Conservation (phyloP, 352 stramenopile genomes). For the Pilasporangium apinafurcum region DNA sequence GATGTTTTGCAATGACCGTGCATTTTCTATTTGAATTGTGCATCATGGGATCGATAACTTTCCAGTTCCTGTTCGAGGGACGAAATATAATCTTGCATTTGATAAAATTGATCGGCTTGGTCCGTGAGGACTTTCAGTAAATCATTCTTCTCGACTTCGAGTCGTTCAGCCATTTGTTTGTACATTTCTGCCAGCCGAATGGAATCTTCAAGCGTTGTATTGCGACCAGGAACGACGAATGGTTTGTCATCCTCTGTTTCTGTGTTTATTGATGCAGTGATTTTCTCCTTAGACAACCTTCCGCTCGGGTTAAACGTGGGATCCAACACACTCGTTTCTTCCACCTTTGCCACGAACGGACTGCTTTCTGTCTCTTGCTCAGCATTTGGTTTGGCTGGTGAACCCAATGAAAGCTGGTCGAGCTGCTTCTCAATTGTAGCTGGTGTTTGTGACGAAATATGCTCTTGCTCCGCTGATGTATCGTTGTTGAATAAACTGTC, state of each 20-base stretch:
- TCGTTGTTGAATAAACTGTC: constrained; percentile 28
- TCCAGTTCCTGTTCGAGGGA: constrained; percentile 57
- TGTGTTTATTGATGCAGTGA: too few relatives aligned
- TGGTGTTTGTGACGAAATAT: neutral
- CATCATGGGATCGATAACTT: constrained; percentile 16
- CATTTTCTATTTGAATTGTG: constrained; percentile 5
- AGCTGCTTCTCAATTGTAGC: neutral
- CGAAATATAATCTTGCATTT: constrained; percentile 72
- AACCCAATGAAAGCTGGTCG: neutral
- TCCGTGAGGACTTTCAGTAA: constrained; percentile 59
- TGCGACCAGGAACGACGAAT: constrained; percentile 1
- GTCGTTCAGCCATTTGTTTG: constrained; percentile 70
- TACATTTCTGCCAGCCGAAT: constrained; percentile 74
- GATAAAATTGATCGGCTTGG: constrained; percentile 67
- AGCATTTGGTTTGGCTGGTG: too few relatives aligned
- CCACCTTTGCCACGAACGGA: too few relatives aligned
- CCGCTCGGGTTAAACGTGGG: too few relatives aligned
- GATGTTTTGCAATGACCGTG: constrained; percentile 12
- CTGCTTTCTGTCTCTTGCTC: too few relatives aligned
- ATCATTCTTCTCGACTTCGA: constrained; percentile 74
- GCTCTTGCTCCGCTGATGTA: constrained; percentile 7
- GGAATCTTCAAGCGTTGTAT: constrained; percentile 50
- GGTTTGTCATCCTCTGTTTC: neutral
- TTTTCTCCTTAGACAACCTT: too few relatives aligned
- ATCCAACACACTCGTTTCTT: too few relatives aligned